Evolutionary conservation across 148 eudicot species (phyloP).

Genomic region (Talinum fruticosum): DNA sequence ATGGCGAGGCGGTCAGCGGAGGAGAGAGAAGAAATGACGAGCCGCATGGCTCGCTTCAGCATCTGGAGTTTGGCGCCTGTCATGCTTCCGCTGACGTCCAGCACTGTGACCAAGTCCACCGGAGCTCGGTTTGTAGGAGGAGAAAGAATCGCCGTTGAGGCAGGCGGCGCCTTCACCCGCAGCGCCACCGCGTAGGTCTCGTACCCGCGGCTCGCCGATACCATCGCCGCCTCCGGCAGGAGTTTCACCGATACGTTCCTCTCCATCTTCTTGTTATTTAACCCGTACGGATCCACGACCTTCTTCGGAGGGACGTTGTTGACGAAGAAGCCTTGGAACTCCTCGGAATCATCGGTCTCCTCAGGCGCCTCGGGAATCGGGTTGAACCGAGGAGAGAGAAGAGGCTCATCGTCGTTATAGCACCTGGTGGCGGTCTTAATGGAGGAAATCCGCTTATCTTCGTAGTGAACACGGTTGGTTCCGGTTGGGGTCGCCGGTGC

Average conservation of each 20-base stretch:
- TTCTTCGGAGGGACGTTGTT: conserved; percentile 34
- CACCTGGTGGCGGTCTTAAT: neutral
- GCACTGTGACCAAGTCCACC: conserved; percentile 71
- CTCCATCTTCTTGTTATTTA: conserved; percentile 7
- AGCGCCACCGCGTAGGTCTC: conserved; percentile 65
- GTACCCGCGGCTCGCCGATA: conserved; percentile 45
- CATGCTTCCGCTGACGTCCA: conserved; percentile 78
- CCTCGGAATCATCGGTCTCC: conserved; percentile 46
- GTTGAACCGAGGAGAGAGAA: conserved; percentile 40
- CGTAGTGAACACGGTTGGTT: conserved; percentile 7
- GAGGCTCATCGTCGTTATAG: conserved; percentile 77
- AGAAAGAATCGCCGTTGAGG: conserved; percentile 19
- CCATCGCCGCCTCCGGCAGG: conserved; percentile 65
- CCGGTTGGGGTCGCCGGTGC: conserved; percentile 29
- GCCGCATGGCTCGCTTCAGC: conserved; percentile 81
- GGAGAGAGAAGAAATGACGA: conserved; percentile 70
- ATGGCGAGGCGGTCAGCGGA: conserved; percentile 75
- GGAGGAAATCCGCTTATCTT: conserved; percentile 9
- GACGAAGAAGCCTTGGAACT: conserved; percentile 65
- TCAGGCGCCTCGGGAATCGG: conserved; percentile 52
- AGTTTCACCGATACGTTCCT: conserved; percentile 49
- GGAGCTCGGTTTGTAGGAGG: conserved; percentile 58
- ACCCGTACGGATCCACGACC: neutral
- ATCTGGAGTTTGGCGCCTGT: conserved; percentile 59
- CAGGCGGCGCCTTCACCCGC: conserved; percentile 63